Conservation (phyloP, 257 asterid genomes). For the Paulownia fortunei region DNA sequence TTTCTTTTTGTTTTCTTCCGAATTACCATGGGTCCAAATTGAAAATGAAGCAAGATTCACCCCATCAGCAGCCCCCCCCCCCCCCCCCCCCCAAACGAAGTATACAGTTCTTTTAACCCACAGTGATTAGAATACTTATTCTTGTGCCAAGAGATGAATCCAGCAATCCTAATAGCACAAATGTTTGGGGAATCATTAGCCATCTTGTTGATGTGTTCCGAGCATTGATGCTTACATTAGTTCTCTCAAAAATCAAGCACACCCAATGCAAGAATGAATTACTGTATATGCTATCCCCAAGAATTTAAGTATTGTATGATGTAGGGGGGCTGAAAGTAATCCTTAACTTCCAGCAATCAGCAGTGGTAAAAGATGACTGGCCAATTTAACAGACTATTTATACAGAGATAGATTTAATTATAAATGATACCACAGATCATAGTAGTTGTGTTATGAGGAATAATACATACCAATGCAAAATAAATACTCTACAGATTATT, state of each 20-base stretch:
- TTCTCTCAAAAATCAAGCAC: too few species aligned
- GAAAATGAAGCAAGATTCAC: slow-evolving; percentile 27
- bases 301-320: not conserved
- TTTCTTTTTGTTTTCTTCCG: not conserved
- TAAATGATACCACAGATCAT: not conserved
- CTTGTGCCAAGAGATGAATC: not conserved
- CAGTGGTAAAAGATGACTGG: not conserved
- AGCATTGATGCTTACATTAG: not conserved
- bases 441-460: too few species aligned
- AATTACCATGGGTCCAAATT: not conserved
- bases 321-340: not conserved
- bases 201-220: not conserved
- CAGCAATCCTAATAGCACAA: not conserved
- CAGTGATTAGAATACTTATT: not conserved
- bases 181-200: too few species aligned
- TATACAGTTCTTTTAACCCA: slow-evolving; percentile 1
- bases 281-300: not conserved
- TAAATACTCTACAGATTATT: slow-evolving; percentile 1
- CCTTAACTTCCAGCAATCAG: not conserved
- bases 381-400: too few species aligned
- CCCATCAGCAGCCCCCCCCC: not conserved
- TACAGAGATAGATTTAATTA: too few species aligned
- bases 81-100: not conserved
- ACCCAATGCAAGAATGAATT: too few species aligned
- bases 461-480: not conserved